These are phyloP conservation scores for Picea abies DNA, from an alignment of 83 land plant species.

Conservation along the genomic window DNA sequence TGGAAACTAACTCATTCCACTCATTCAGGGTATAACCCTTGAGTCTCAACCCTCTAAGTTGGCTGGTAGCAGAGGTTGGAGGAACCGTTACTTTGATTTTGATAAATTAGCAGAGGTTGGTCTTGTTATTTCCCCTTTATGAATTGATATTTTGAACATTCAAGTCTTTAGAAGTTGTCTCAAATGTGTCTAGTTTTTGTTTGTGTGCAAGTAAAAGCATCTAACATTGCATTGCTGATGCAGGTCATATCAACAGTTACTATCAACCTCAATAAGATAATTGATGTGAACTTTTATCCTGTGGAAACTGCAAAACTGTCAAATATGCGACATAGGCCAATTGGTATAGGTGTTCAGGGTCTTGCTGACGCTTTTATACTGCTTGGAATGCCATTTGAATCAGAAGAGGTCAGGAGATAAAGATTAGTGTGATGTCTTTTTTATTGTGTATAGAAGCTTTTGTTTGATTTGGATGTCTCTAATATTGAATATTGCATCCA, in stretches of 20 bases:
- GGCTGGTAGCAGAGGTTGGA: constrained; percentile 80
- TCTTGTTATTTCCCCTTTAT: not conserved
- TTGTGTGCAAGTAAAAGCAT: not conserved
- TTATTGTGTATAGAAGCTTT: not conserved
- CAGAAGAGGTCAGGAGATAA: constrained; percentile 37
- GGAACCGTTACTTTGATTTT: constrained; percentile 85
- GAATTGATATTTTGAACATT: not conserved
- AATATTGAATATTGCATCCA: constrained; percentile 25
- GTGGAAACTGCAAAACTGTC: constrained; percentile 48
- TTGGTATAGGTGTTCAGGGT: constrained; percentile 65
- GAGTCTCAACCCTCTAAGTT: constrained; percentile 95
- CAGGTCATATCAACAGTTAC: constrained; percentile 51
- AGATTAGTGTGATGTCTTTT: constrained; percentile 4
- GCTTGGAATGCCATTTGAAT: constrained; percentile 63
- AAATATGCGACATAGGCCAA: constrained; percentile 55
- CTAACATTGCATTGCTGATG: not conserved
- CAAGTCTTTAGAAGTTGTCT: not conserved
- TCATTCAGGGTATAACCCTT: constrained; percentile 65
- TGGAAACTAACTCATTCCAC: not conserved
- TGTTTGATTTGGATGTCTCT: not conserved
- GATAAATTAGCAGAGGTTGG: constrained; percentile 91
- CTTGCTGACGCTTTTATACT: constrained; percentile 59
- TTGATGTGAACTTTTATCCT: constrained; percentile 57
- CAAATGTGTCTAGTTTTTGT: constrained; percentile 1
- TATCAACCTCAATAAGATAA: constrained; percentile 42